phyloP scores from a whole-genome alignment of 2,329 filamentous ascomycete genomes.

The Zymoseptoria ardabiliae region DNA sequence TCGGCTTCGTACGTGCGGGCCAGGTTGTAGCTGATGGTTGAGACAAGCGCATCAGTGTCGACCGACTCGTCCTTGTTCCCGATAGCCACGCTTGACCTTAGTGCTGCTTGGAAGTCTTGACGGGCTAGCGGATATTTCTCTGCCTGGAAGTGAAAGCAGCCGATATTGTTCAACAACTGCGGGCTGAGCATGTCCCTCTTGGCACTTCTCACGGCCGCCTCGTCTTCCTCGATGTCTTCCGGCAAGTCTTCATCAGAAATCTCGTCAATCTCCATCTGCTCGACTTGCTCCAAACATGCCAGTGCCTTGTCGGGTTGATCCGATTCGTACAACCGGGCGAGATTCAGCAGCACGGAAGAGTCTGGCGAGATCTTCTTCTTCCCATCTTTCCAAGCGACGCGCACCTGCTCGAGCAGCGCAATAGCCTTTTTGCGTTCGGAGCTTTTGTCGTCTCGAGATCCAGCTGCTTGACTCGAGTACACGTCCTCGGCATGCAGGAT shows the following conservation, averaged over 20 bases:
- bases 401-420: slow-evolving; percentile 72
- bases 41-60: slow-evolving; percentile 86
- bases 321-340: slow-evolving; percentile 82
- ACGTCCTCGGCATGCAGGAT: slow-evolving; percentile 92
- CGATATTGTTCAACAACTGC: slow-evolving; percentile 93
- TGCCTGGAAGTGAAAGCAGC: slow-evolving; percentile 85
- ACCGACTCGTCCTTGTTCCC: slow-evolving; percentile 51
- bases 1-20: slow-evolving; percentile 87
- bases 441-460: slow-evolving; percentile 78
- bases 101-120: slow-evolving; percentile 83
- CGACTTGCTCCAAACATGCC: slow-evolving; percentile 84
- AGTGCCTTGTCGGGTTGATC: slow-evolving; percentile 84
- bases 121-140: slow-evolving; percentile 75
- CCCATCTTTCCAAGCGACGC: slow-evolving; percentile 83
- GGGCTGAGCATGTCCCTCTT: slow-evolving; percentile 77
- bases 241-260: slow-evolving; percentile 64
- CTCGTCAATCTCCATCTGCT: slow-evolving; percentile 78
- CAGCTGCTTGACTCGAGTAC: slow-evolving; percentile 65
- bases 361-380: slow-evolving; percentile 78
- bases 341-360: slow-evolving; percentile 79
- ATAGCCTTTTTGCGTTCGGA: slow-evolving; percentile 82
- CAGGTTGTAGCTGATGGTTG: slow-evolving; percentile 94
- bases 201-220: slow-evolving; percentile 32
- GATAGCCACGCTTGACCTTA: slow-evolving; percentile 78
- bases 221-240: slow-evolving; percentile 26